Evolutionary conservation across 768 basidiomycete genomes (phyloP), one percentile per base, ranked within the genome.

Genomic region (Phylloporus scabripes): DNA sequence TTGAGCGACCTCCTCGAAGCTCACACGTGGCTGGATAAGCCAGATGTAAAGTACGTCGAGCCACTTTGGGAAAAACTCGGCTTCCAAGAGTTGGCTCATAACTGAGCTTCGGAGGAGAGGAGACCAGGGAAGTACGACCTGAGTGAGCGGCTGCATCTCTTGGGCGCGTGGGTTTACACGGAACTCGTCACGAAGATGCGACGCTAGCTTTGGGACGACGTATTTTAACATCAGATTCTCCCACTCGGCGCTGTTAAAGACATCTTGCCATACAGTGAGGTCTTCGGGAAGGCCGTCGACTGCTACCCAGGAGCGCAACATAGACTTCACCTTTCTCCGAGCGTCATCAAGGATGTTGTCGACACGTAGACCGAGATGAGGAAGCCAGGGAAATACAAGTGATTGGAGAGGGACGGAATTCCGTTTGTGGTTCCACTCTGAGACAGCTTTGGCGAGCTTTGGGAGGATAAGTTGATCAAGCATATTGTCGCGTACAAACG

Each of bases 31-130:
- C 59, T 92, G 88, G n/a, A 86, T 75, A 34, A 99, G 83, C 96
- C 96, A 98, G 39, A 91, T 69, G 61, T 94, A 85, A 20, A 99
- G 73, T 18, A 89, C 83, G 42, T 92, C 87, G 51, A 98, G 75
- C 93, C 94, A 99, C 64, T 96, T 95, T 4, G 92, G 90, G 78
- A 97, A 97, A 74, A 98, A 95, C 60, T 92, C 92, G 5, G 79
- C 77, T 64, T 95, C 90, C 54, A 99, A 71, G 11, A 99, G 72
- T 60, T 93, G 89, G 1, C 83, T 76, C 59, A 96, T 77, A 52
- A 95, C 79, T 4, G 87, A 82, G 0, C 81, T 68, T 7, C 89
- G 84, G 31, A 98, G 74, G 48, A 90, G 74, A 28, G 72, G 64
- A 10, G 76, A 73, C 96, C 96, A 99, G 1, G 74, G 72, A 38